These are phyloP conservation scores for Rhodosporidiobolus sp. DNA, from an alignment of 768 basidiomycete genomes.

Conservation along the genomic window DNA sequence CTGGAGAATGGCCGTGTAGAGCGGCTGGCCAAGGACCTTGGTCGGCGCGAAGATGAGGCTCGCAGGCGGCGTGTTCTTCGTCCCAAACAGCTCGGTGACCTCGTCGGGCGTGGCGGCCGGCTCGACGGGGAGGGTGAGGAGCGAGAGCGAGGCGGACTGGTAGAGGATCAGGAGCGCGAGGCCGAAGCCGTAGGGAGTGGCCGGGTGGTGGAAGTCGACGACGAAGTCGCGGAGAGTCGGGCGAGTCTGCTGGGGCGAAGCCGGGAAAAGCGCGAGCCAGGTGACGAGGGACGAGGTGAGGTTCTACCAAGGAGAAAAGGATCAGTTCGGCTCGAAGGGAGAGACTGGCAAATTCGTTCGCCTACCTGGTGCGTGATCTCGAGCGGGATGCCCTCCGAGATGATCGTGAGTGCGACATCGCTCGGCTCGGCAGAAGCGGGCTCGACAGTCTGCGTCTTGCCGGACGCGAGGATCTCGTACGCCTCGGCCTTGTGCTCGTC, in stretches of 20 bases:
- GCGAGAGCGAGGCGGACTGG: conserved; percentile 19
- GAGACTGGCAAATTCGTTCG: rapidly evolving
- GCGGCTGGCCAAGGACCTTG: conserved; percentile 4
- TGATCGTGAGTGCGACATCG: conserved; percentile 23
- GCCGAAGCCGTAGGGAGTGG: conserved; percentile 34
- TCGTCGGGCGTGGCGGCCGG: background rate
- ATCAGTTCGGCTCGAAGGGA: too few species aligned
- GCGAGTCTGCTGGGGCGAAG: conserved; percentile 10
- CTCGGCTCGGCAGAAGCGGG: background rate
- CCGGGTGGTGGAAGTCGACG: conserved; percentile 37
- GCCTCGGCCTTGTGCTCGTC: conserved; percentile 6
- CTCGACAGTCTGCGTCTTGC: background rate
- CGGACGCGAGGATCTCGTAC: conserved; percentile 28
- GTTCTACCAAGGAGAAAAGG: conserved; percentile 8
- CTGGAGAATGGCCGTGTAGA: conserved; percentile 24
- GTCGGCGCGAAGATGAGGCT: conserved; percentile 33
- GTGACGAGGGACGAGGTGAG: conserved; percentile 36
- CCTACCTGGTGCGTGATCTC: conserved; percentile 27
- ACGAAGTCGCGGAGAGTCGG: conserved; percentile 27
- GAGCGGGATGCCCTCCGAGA: conserved; percentile 25
- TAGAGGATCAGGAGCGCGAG: conserved; percentile 35
- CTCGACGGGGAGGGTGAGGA: conserved; percentile 6
- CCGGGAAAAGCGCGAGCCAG: conserved; percentile 37
- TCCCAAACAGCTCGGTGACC: background rate
- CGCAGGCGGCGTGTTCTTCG: background rate